Evolutionary conservation across 2,329 filamentous ascomycete genomes (phyloP).

Genomic region (Penicillium hordei): DNA sequence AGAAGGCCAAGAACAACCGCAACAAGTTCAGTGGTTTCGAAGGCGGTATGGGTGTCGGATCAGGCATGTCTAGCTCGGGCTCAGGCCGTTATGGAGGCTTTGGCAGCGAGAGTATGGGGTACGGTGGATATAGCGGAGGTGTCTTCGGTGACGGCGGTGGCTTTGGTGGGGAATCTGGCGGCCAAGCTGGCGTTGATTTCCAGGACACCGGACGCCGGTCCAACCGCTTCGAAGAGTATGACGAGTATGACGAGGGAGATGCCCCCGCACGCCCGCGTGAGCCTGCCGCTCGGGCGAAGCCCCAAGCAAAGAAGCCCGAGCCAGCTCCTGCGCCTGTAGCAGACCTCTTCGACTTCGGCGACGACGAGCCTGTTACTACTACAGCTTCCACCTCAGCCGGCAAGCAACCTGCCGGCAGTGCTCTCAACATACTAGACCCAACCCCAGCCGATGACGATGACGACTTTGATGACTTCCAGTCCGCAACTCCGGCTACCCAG

Average conservation of each 20-base stretch:
- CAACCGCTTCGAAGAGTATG: constrained; percentile 93
- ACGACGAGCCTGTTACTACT: constrained; percentile 63
- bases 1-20: constrained; percentile 86
- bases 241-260: constrained; percentile 84
- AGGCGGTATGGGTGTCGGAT: constrained; percentile 66
- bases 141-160: constrained; percentile 60
- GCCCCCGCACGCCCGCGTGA: constrained; percentile 56
- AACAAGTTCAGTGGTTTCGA: constrained; percentile 96
- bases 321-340: constrained; percentile 75
- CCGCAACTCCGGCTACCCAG: constrained; percentile 60
- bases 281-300: constrained; percentile 41
- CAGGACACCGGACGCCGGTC: constrained; percentile 60
- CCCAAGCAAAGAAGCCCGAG: constrained; percentile 63
- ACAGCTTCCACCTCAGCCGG: constrained; percentile 42
- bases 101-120: constrained; percentile 70
- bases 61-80: constrained; percentile 56
- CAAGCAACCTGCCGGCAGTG: constrained; percentile 49
- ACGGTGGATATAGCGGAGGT: constrained; percentile 67
- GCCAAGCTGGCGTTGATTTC: constrained; percentile 55
- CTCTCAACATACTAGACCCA: constrained; percentile 50
- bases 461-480: constrained; percentile 97
- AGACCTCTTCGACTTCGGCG: constrained; percentile 85
- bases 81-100: constrained; percentile 80
- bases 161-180: constrained; percentile 21
- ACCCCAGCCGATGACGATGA: constrained; percentile 71